Conservation (phyloP, 2,329 filamentous ascomycete genomes). For the Claviceps quebecensis region DNA sequence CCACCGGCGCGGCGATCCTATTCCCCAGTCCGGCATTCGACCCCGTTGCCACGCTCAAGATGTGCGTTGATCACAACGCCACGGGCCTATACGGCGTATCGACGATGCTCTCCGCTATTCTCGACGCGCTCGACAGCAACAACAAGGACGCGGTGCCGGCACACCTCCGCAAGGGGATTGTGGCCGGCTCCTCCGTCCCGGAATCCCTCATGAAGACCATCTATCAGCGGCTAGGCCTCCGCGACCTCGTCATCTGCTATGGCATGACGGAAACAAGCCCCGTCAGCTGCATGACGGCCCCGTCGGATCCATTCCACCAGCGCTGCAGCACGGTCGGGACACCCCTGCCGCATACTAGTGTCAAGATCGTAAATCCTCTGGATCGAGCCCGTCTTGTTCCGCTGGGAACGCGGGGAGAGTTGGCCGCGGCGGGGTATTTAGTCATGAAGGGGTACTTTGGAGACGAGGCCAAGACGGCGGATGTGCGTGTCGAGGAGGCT, state of each 20-base stretch:
- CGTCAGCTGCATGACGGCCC: slow-evolving; percentile 69
- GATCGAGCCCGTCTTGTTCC: slow-evolving; percentile 52
- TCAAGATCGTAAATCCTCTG: slow-evolving; percentile 60
- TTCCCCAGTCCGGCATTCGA: slow-evolving; percentile 84
- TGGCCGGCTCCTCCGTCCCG: slow-evolving; percentile 75
- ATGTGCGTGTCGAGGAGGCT: slow-evolving; percentile 42
- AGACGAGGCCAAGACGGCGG: slow-evolving; percentile 54
- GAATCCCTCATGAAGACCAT: slow-evolving; percentile 66
- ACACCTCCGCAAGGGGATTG: slow-evolving; percentile 72
- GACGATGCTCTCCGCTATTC: slow-evolving; percentile 85
- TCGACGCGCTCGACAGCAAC: slow-evolving; percentile 50
- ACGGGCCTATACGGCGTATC: slow-evolving; percentile 73
- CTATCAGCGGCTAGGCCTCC: slow-evolving; percentile 59
- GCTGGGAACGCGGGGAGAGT: slow-evolving; percentile 58
- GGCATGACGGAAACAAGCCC: slow-evolving; percentile 88
- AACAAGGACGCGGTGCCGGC: slow-evolving; percentile 11
- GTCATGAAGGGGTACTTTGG: slow-evolving; percentile 86
- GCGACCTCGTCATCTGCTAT: slow-evolving; percentile 83
- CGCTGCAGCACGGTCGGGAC: slow-evolving; percentile 64
- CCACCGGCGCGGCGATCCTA: slow-evolving; percentile 62
- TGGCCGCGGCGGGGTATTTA: slow-evolving; percentile 71
- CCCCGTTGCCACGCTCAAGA: slow-evolving; percentile 52
- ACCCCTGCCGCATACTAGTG: slow-evolving; percentile 66
- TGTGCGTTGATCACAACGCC: slow-evolving; percentile 37
- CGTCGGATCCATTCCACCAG: slow-evolving; percentile 57